Base-by-base conservation (phyloP, 306 rosid genomes). In the Cucumis sativus region DNA sequence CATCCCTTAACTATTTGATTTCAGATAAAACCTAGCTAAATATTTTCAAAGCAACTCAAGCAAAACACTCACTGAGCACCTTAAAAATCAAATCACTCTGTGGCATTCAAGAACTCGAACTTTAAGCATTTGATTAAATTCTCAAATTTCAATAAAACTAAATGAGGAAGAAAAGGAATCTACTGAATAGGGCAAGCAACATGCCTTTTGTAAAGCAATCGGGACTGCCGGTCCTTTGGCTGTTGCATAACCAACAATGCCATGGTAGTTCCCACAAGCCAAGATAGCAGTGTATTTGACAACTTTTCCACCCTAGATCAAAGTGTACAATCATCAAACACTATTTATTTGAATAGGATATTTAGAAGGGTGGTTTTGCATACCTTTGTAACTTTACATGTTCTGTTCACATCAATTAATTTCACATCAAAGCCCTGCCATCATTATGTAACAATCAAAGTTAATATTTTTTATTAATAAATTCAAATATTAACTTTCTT, bases 361-460 rank as follows among this genome's bases (percentile, higher is more conserved):
- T 41, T 66, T 63, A 67, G 16, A 79, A 56, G 47, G 35, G 41
- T 51, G 51, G 73, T 23, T 28, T 28, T 62, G 57, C 33, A 56
- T 88, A 90, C 98, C 98, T 89, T 94, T 2, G 96, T 94, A 79
- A 94, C 97, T 88, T 94, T 94, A 88, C 92, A 90, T 40, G 97
- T 91, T 77, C 98, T 90, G 82, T 90, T 94, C 85, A 94, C 93
- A 82, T 92, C 85, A 82, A 91, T 89, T 87, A 91, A 76, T 84
- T 82, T 91, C 80, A 89, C 92, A 80, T 94, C 98, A 77, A 94
- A 94, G 69, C 97, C 97, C 97, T 94, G 92, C 85, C 82, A 86
- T 43, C 55, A 79, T 56, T 80, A 59, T 76, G 66, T 17, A 72
- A 71, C 25, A 45, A 49, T 37, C 10, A 23, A 76, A 78, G 73